phyloP scores from a whole-genome alignment of 2,329 filamentous ascomycete genomes.

The Xylariaceae sp. region DNA sequence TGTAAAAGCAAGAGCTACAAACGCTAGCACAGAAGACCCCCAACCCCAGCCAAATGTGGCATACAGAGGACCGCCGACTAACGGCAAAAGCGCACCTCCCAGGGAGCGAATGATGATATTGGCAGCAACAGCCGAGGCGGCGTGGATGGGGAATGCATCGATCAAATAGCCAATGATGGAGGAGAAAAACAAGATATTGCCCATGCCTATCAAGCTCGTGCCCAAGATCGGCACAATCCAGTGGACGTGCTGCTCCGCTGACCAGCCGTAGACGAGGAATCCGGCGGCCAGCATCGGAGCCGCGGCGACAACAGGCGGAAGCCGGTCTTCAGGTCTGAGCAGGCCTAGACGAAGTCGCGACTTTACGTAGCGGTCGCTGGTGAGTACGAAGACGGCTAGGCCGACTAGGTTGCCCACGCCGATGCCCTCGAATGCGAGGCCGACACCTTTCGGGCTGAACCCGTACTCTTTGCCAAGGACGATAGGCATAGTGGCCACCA shows the following conservation, averaged over 20 bases:
- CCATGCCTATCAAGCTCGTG: too few relatives aligned
- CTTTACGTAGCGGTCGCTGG: slow-evolving; percentile 14
- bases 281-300: slow-evolving; percentile 5
- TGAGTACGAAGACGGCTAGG: slow-evolving; percentile 2
- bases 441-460: slow-evolving; percentile 3
- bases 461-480: slow-evolving; percentile 12
- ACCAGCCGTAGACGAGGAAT: slow-evolving; percentile 21
- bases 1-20: slow-evolving; percentile 39
- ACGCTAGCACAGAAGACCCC: slow-evolving; percentile 41
- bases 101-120: slow-evolving; percentile 59
- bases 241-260: slow-evolving; percentile 14
- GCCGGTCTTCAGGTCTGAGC: slow-evolving; percentile 10
- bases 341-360: background rate
- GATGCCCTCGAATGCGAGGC: slow-evolving; percentile 14
- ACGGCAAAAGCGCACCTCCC: slow-evolving; percentile 59
- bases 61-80: slow-evolving; percentile 49
- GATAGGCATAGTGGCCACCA: slow-evolving; percentile 9
- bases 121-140: slow-evolving; percentile 57
- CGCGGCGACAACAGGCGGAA: slow-evolving; percentile 16
- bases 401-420: slow-evolving; percentile 9
- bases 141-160: slow-evolving; percentile 52
- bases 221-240: slow-evolving; percentile 21
- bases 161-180: too few relatives aligned
- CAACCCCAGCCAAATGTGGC: slow-evolving; percentile 39
- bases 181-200: too few relatives aligned